A percentile compares a stretch with the other conserved stretches of the same genome.
Conservation (phyloP, 345 rosid species). For the Mercurialis annua region DNA sequence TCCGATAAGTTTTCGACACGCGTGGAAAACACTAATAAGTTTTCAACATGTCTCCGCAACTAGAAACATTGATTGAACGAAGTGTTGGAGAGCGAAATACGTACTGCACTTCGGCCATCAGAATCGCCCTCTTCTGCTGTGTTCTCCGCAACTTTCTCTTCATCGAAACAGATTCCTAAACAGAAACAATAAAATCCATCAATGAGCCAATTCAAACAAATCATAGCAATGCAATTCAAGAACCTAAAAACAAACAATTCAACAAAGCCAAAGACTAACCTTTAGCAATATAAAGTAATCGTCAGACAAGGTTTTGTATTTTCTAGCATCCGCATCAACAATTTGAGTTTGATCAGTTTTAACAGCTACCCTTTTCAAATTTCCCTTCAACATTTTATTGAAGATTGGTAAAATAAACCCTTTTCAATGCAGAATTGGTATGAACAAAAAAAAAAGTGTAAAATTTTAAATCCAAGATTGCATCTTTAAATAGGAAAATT, state of each 20-base stretch:
- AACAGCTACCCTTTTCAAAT: constrained; percentile 21
- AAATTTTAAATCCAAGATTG: constrained; percentile 7
- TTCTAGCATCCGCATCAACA: constrained; percentile 22
- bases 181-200: neutral
- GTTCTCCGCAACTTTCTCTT: constrained; percentile 36
- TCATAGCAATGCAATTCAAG: neutral
- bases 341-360: constrained; percentile 12
- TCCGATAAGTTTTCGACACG: too few relatives aligned
- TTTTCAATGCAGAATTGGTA: too few relatives aligned
- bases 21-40: too few relatives aligned
- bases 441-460: too few relatives aligned
- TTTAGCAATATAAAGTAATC: constrained; percentile 40
- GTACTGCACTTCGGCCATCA: constrained; percentile 43
- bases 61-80: too few relatives aligned
- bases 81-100: constrained; percentile 8
- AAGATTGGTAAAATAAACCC: neutral
- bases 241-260: neutral
- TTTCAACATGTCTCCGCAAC: too few relatives aligned
- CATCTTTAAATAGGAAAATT: neutral
- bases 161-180: constrained; percentile 40
- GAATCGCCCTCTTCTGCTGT: constrained; percentile 36
- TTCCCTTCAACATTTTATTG: constrained; percentile 6
- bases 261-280: constrained; percentile 21
- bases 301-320: constrained; percentile 31
- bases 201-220: neutral